phyloP scores from a whole-genome alignment of 805 yeast genomes.

The Teunomyces funiuensis region DNA sequence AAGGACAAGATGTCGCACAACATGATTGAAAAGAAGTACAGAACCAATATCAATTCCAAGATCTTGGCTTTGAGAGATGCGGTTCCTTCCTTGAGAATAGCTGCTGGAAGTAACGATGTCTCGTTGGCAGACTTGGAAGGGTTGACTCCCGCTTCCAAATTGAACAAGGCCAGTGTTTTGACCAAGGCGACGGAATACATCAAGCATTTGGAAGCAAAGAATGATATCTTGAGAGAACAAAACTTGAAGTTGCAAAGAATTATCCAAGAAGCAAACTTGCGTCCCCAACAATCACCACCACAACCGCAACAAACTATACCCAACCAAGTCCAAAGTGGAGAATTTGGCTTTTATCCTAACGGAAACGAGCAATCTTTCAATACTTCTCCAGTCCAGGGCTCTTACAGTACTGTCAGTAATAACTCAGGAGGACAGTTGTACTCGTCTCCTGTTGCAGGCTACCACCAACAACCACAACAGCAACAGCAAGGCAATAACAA shows the following conservation, averaged over 20 bases:
- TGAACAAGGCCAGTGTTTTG: conserved; percentile 75
- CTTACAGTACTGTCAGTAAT: conserved; percentile 13
- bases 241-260: conserved; percentile 42
- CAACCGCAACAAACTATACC: conserved; percentile 5
- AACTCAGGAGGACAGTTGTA: conserved; percentile 3
- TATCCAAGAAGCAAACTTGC: conserved; percentile 32
- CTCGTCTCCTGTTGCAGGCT: conserved; percentile 8
- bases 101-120: conserved; percentile 45
- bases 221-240: conserved; percentile 47
- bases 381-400: conserved; percentile 18
- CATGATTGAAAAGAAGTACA: conserved; percentile 76
- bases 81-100: conserved; percentile 73
- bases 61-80: conserved; percentile 69
- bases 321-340: conserved; percentile 5
- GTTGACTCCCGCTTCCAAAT: conserved; percentile 69
- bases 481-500: conserved; percentile 36
- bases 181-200: conserved; percentile 79
- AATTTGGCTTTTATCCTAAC: conserved; percentile 22
- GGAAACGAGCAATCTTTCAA: conserved; percentile 18
- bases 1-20: conserved; percentile 70
- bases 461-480: conserved; percentile 12
- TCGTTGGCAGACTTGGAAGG: conserved; percentile 60
- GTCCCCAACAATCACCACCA: conserved; percentile 12
- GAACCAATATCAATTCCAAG: conserved; percentile 74
- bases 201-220: conserved; percentile 66